Evolutionary conservation across 257 asterid genomes (phyloP).

Genomic region (Agastache rugosa): DNA sequence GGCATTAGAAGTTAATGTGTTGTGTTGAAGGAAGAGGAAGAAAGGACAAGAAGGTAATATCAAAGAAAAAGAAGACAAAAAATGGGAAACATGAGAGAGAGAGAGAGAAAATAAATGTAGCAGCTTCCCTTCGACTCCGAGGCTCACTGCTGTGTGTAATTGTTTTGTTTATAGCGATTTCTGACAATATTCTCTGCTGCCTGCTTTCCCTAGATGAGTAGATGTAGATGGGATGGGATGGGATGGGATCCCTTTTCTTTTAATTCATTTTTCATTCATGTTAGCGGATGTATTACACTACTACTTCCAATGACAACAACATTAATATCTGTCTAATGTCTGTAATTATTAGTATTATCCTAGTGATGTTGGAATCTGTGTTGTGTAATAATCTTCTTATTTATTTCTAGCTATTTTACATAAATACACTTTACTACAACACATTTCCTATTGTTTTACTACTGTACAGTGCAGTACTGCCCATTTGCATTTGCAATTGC

Average conservation of each 20-base stretch:
- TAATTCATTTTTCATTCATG: background rate
- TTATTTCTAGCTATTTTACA: background rate
- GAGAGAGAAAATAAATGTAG: background rate
- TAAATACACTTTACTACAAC: background rate
- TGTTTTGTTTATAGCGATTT: constrained; percentile 6
- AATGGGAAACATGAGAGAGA: constrained; percentile 16
- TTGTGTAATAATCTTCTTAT: constrained; percentile 7
- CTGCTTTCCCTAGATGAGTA: background rate
- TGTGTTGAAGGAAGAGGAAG: constrained; percentile 3
- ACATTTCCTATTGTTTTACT: background rate
- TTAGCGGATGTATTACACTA: background rate
- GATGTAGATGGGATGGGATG: constrained; percentile 5
- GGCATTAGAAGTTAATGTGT: background rate
- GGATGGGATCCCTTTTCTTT: constrained; percentile 10
- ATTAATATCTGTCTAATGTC: constrained; percentile 7
- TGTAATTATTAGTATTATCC: background rate
- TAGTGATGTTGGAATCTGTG: background rate
- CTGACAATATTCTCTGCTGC: constrained; percentile 60
- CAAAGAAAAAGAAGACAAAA: background rate
- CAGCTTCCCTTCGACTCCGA: background rate
- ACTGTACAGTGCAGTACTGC: background rate
- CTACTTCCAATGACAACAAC: constrained; percentile 1
- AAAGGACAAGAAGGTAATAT: constrained; percentile 24
- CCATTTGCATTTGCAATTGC: background rate
- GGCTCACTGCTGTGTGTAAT: background rate